Conservation (phyloP, 2,329 filamentous ascomycete genomes). For the Phoma sp. region DNA sequence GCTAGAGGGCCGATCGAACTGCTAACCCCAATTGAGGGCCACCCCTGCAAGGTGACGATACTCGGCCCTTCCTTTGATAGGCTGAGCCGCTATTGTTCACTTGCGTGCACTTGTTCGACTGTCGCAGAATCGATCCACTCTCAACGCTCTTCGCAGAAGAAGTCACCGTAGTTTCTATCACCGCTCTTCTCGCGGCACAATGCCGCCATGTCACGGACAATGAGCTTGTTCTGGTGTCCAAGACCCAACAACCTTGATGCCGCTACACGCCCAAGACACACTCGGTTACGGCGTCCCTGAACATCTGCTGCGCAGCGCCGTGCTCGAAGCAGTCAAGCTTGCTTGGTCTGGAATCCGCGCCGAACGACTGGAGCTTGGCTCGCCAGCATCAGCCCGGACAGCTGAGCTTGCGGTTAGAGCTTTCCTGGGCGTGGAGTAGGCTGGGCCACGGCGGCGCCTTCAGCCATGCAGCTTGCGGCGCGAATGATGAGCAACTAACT, state of each 20-base stretch:
- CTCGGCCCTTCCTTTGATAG: slow-evolving; percentile 17
- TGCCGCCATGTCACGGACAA: background rate
- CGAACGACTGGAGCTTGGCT: slow-evolving; percentile 26
- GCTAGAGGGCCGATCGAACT: slow-evolving; percentile 14
- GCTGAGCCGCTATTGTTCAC: slow-evolving; percentile 14
- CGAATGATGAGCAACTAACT: slow-evolving; percentile 19
- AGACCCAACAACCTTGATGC: slow-evolving; percentile 16
- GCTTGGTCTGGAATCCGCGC: slow-evolving; percentile 22
- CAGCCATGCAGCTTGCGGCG: slow-evolving; percentile 18
- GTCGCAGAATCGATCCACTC: slow-evolving; percentile 8
- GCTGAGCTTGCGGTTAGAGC: slow-evolving; percentile 18
- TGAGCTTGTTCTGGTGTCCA: slow-evolving; percentile 3
- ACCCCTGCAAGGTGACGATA: slow-evolving; percentile 7
- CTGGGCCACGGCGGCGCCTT: slow-evolving; percentile 16
- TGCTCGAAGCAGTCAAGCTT: slow-evolving; percentile 18
- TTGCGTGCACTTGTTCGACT: slow-evolving; percentile 5
- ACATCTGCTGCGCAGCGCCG: slow-evolving; percentile 7
- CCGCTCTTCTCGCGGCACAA: background rate
- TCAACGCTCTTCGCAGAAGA: slow-evolving; percentile 5
- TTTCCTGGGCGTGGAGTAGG: background rate
- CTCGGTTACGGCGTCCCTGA: slow-evolving; percentile 25
- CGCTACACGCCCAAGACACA: slow-evolving; percentile 15
- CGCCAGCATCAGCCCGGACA: slow-evolving; percentile 15
- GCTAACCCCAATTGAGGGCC: slow-evolving; percentile 7
- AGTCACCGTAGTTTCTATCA: background rate